Base-by-base conservation (phyloP, 306 rosid genomes). In the Hippophae gyantsensis region DNA sequence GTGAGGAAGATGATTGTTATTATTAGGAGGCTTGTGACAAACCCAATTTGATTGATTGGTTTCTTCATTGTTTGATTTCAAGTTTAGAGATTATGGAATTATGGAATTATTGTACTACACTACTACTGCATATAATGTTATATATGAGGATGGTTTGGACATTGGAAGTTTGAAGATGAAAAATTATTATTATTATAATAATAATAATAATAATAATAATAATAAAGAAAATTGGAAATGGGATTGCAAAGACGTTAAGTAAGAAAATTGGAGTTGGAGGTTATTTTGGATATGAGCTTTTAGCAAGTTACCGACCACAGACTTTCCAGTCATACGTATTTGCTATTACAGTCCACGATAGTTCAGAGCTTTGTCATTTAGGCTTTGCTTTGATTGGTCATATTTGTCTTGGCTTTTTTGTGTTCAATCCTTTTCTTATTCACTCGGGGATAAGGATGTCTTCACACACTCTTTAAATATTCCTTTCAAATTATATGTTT, bases 201-300 rank as follows among this genome's bases (percentile, higher is more conserved):
- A 18, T 18, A 18, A 18, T 18, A n/a, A n/a, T n/a, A n/a, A n/a
- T n/a, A n/a, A n/a, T n/a, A 27, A 1, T 27, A 27, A 27, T 32
- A 32, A 32, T 32, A 32, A 32, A 32, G 38, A 32, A 32, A 2
- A 32, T 32, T 49, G 6, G 14, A 49, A 49, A 49, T 49, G 6
- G 13, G 53, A 10, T 49, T 64, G 62, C 66, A 70, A 70, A 57
- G 66, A 70, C 76, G 76, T 76, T 59, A 75, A 70, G 73, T 44
- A 70, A 70, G 42, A 47, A 27, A 13, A 52, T 61, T 50, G 18
- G 72, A 52, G 7, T 40, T 23, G 38, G 38, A 32, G 38, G 38
- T 53, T 42, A 1, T 45, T 44, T 57, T 42, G 56, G 72, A 40
- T 47, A 65, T 49, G 23, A 18, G 63, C 72, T 61, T 57, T 32